Conservation (phyloP, 306 rosid species). For the Senna siamea region DNA sequence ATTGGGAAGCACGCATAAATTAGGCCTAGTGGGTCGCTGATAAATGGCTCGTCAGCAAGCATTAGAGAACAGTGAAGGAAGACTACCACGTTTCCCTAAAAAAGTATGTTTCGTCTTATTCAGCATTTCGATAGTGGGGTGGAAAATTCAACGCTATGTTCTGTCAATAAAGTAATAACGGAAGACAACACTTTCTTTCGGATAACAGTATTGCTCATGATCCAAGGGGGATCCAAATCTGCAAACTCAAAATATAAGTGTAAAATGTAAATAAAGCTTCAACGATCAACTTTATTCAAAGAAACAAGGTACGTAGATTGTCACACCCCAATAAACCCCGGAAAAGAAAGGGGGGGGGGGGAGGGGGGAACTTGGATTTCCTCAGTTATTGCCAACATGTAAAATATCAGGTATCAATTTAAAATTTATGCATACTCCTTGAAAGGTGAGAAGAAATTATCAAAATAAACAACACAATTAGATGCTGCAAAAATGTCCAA, state of each 20-base stretch:
- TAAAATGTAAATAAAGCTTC: slow-evolving; percentile 14
- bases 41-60: slow-evolving; percentile 21
- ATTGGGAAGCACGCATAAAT: not conserved
- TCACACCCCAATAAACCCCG: slow-evolving; percentile 16
- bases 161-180: not conserved
- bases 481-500: slow-evolving; percentile 58
- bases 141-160: not conserved
- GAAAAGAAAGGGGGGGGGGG: too few species aligned
- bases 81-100: not conserved
- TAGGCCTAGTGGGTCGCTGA: not conserved
- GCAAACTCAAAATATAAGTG: not conserved
- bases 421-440: slow-evolving; percentile 21
- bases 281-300: slow-evolving; percentile 11
- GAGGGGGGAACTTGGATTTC: slow-evolving; percentile 28
- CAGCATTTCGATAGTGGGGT: not conserved
- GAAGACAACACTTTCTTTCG: too few species aligned
- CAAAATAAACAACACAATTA: slow-evolving; percentile 51
- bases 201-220: not conserved
- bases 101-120: slow-evolving; percentile 14
- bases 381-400: slow-evolving; percentile 36
- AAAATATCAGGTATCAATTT: slow-evolving; percentile 32
- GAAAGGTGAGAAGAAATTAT: slow-evolving; percentile 21
- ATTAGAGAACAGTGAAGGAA: slow-evolving; percentile 3
- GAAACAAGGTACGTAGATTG: not conserved
- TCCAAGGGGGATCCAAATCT: not conserved